Conservation (phyloP, 306 rosid genomes). For the Quercus wislizeni region DNA sequence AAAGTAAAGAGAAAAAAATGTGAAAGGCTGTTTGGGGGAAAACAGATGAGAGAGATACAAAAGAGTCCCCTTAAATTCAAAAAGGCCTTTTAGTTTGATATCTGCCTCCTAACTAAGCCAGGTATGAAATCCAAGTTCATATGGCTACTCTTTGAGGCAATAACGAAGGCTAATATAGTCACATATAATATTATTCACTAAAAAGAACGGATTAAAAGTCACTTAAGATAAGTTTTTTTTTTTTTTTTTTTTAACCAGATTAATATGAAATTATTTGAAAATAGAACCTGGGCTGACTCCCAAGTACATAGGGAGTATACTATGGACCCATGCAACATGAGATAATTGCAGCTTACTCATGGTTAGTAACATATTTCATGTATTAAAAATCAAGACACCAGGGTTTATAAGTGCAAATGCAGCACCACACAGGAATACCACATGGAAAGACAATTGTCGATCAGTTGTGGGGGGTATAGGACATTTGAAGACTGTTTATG, state of each 20-base stretch:
- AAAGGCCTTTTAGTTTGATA: neutral
- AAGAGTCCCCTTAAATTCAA: neutral
- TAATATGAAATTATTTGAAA: too few relatives aligned
- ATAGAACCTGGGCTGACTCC: too few relatives aligned
- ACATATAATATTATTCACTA: neutral
- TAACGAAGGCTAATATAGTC: neutral
- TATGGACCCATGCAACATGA: neutral
- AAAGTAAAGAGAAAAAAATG: neutral
- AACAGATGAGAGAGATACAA: neutral
- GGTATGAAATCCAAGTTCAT: neutral
- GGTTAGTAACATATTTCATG: neutral
- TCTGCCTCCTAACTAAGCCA: constrained; percentile 26
- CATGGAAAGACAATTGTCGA: neutral
- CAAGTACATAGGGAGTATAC: too few relatives aligned
- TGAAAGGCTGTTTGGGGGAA: constrained; percentile 22
- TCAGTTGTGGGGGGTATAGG: too few relatives aligned
- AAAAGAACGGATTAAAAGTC: neutral
- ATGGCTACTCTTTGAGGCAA: constrained; percentile 16
- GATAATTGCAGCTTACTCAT: neutral
- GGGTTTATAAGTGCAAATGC: neutral
- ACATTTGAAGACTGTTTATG: too few relatives aligned
- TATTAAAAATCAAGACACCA: neutral
- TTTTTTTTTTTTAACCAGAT: too few relatives aligned
- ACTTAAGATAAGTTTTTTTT: too few relatives aligned
- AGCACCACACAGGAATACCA: neutral